Evolutionary conservation across 352 stramenopile genomes (phyloP).

Genomic region (Globisporangium camurandrum): DNA sequence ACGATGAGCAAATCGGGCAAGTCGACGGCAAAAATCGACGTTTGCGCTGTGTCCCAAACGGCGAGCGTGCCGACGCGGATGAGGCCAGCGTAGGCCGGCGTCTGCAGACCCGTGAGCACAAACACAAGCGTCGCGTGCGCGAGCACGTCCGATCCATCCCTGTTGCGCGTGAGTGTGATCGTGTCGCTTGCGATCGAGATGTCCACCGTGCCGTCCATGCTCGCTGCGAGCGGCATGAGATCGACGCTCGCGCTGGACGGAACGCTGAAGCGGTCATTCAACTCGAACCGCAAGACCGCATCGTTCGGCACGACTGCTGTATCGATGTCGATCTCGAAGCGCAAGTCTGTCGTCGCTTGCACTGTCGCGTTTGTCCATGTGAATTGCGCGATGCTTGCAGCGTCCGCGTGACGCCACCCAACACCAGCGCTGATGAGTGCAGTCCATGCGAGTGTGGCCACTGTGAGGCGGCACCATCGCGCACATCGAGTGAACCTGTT

Average conservation of each 20-base stretch:
- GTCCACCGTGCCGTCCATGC: conserved; percentile 20
- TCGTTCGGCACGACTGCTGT: conserved; percentile 19
- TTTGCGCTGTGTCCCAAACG: conserved; percentile 12
- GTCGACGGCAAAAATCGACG: conserved; percentile 1
- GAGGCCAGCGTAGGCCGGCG: conserved; percentile 6
- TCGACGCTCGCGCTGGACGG: conserved; percentile 15
- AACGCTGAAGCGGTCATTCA: conserved; percentile 20
- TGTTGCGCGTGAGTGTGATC: conserved; percentile 16
- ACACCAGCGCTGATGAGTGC: not conserved
- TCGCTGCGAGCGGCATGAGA: conserved; percentile 4
- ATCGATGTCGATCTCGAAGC: conserved; percentile 17
- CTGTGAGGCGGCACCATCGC: not conserved
- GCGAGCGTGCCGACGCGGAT: conserved; percentile 15
- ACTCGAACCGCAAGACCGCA: conserved; percentile 20
- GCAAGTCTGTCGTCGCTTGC: conserved; percentile 10
- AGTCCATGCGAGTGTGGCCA: conserved; percentile 2
- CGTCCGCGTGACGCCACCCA: not conserved
- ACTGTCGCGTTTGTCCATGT: conserved; percentile 27
- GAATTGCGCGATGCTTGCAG: not conserved
- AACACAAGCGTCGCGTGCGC: conserved; percentile 7
- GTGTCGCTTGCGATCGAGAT: conserved; percentile 12
- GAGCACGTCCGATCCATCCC: conserved; percentile 7
- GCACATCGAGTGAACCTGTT: not conserved
- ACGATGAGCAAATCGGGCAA: conserved; percentile 16
- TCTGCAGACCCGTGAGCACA: conserved; percentile 8